Conservation (phyloP, 2,329 filamentous ascomycete species). For the Podosphaera xanthii region DNA sequence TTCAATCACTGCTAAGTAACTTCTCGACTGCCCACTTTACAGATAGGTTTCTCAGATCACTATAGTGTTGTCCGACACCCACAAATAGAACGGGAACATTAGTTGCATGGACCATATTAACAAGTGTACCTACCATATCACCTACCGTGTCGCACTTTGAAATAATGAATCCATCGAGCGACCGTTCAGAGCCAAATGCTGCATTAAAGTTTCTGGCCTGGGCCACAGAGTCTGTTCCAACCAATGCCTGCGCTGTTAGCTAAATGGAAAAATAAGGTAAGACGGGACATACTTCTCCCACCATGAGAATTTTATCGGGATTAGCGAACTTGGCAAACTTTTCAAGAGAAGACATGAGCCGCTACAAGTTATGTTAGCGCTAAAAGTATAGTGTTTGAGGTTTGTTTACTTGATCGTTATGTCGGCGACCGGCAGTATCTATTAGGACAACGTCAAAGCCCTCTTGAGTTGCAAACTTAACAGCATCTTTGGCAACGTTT, state of each 20-base stretch:
- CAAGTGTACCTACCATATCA: conserved; percentile 75
- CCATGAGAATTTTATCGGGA: conserved; percentile 98
- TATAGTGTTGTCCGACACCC: conserved; percentile 49
- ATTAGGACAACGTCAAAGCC: conserved; percentile 87
- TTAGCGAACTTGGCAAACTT: conserved; percentile 94
- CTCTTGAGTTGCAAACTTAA: conserved; percentile 51
- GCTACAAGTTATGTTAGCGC: conserved; percentile 15
- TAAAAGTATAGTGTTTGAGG: not conserved
- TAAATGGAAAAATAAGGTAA: not conserved
- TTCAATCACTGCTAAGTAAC: conserved; percentile 23
- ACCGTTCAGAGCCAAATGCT: conserved; percentile 60
- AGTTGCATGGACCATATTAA: conserved; percentile 93
- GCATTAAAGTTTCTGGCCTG: conserved; percentile 94
- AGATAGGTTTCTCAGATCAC: conserved; percentile 43
- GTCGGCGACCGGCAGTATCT: conserved; percentile 80
- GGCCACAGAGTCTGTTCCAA: conserved; percentile 84
- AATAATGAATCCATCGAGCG: conserved; percentile 91
- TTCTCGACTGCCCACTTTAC: conserved; percentile 48
- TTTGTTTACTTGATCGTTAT: conserved; percentile 50
- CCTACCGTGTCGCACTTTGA: conserved; percentile 97
- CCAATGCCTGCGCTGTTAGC: conserved; percentile 37
- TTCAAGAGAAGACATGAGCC: conserved; percentile 87
- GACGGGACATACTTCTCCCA: conserved; percentile 29
- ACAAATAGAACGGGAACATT: conserved; percentile 90
- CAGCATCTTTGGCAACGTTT: conserved; percentile 81